Evolutionary conservation across 2,329 filamentous ascomycete genomes (phyloP), one percentile per base, ranked within the genome.

Genomic region (Colletotrichum sansevieriae): DNA sequence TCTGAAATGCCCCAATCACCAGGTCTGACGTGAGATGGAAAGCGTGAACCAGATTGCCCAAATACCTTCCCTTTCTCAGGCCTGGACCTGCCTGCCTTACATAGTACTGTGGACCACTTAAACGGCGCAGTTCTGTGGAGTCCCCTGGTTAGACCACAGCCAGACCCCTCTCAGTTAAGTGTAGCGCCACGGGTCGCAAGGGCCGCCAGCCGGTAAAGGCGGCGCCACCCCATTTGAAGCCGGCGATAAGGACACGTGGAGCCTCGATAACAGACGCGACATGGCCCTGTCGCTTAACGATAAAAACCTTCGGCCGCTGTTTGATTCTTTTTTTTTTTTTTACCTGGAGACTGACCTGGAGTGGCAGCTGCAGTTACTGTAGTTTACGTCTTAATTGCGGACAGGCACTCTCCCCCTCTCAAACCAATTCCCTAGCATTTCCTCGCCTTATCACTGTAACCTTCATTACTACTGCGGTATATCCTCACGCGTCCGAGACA

Each of bases 201-300:
- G 65, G 37, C 61, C 61, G 65, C 43, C 22, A 65, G 22, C 65
- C 55, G 62, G 54, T n/a, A 54, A 39, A 39, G 47, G 37, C 55
- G 47, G 62, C 41, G 44, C 61, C 39, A 57, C 47, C 63, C 47
- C 56, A 11, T 60, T 49, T 65, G 22, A 56, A 20, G 22, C 46
- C 8, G 15, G 44, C 55, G 66, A 69, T 69, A 69, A 61, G 66
- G 66, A 66, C 66, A 69, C 66, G 66, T 65, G 66, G 66, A 69
- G 49, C 7, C 13, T 7, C 62, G 66, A 69, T 69, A 69, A 69
- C 35, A 44, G 35, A 64, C 9, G 20, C 18, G 29, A 51, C 47
- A 18, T 11, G 52, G 54, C 12, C 35, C 11, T 15, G 22, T 44
- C 51, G 61, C 25, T 55, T 68, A 65, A 65, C 43, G 43, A 55